Evolutionary conservation across 805 yeast genomes (phyloP), one percentile per base, ranked within the genome.

Genomic region (Pichia pseudocactophila): DNA sequence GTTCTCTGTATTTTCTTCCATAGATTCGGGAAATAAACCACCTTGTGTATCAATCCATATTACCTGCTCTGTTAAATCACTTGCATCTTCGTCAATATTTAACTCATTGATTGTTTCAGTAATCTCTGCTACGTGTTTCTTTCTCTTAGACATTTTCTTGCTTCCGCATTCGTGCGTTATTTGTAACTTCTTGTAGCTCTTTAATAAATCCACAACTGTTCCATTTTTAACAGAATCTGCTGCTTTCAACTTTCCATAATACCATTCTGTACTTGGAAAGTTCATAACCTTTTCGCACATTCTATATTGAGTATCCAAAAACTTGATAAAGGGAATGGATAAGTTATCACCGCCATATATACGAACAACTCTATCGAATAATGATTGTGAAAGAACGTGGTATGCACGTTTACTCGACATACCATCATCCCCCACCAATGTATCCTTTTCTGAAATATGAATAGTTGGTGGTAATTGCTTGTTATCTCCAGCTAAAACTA

Each of bases 31-130:
- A 53, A 70, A 88, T 30, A 80, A 83, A 7, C 87, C 95, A 15
- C 96, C 96, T 62, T 87, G 92, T 0, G 97, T 92, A 54, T 92
- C 97, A 50, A 82, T 80, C 96, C 96, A 89, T 2, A 87, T 65
- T 0, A 81, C 56, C 2, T 80, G 75, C 1, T 66, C 65, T 1
- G 57, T 58, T 0, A 90, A 76, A 9, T 74, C 79, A 5, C 34
- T 38, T n/a, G 34, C 22, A 15, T 4, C 10, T 46, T 41, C 40
- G 18, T 16, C 35, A 12, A 17, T 19, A 13, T n/a, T 7, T 12
- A 16, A 5, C 6, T 17, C 12, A 13, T 32, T 32, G n/a, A 32
- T 7, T 17, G 13, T 19, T 6, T 16, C 19, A 32, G 16, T 16
- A 12, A 18, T n/a, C 19, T 5, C 8, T 32, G 16, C 35, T 7